Base-by-base conservation (phyloP, 768 basidiomycete species). In the Coprinopsis cinerea region DNA sequence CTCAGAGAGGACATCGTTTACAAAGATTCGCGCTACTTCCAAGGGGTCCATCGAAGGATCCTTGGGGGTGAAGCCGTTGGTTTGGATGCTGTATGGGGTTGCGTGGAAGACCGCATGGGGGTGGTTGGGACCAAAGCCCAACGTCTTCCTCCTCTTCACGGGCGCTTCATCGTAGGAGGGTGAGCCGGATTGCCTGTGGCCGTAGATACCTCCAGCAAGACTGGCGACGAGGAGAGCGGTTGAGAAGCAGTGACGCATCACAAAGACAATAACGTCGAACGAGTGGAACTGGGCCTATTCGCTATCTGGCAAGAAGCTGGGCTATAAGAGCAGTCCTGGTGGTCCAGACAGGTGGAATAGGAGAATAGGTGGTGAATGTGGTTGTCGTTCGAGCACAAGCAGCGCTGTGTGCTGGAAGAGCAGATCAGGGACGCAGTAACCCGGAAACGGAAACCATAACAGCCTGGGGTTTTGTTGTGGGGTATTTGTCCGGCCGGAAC, bases 91-190 rank as follows among this genome's bases (percentile, higher is more conserved):
- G 64, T 72, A 67, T 9, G 77, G 71, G 49, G 60, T 73, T 5
- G 81, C 69, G 48, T 70, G 65, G 68, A 83, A 90, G 41, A 77
- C 77, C 4, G 85, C 84, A 57, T 91, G 85, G 3, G 82, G 78
- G 53, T 84, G 84, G 15, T 75, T 69, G 4, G 92, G 92, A 1
- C 94, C 94, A 62, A 95, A 96, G 20, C 85, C 83, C 48, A 98
- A 77, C 0, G 94, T 80, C 85, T 97, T 96, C 60, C 94, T 82
- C 58, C 92, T 81, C 30, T 66, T 61, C 14, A 71, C 60, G 32
- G 66, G 66, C 30, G 63, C 62, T 44, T 67, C 61, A 48, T 59
- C 59, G 43, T 59, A 50, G 15, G 58, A 48, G n/a, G 59, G 51
- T 15, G 61, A 56, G 11, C 51, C 26, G 23, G 53, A 46, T 1